Conservation (phyloP, 2,329 filamentous ascomycete species). For the Fusarium ramigenum region DNA sequence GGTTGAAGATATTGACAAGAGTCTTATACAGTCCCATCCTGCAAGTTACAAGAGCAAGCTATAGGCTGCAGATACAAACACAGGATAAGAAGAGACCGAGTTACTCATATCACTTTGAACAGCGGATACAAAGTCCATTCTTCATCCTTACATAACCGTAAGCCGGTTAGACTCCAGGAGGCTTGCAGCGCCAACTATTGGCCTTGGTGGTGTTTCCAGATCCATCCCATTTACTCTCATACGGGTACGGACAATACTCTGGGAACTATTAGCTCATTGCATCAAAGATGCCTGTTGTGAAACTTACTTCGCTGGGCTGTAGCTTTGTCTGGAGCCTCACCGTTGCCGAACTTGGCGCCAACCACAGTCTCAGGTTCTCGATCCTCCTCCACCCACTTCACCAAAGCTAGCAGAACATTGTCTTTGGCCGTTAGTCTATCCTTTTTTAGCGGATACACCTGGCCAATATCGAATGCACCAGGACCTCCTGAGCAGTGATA, state of each 20-base stretch:
- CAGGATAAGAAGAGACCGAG: accelerated
- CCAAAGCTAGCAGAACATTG: neutral
- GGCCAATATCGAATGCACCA: neutral
- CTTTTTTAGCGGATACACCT: neutral
- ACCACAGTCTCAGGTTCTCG: neutral
- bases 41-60: neutral
- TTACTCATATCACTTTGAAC: too few species aligned
- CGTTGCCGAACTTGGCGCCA: neutral
- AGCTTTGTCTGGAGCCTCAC: neutral
- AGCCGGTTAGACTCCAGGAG: neutral
- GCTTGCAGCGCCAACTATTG: neutral
- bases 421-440: neutral
- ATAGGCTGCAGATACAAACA: neutral
- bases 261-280: neutral
- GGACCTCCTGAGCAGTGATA: slow-evolving; percentile 2
- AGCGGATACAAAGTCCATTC: too few species aligned
- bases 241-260: slow-evolving; percentile 13
- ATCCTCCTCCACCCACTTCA: neutral
- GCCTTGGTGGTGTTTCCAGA: neutral
- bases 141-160: too few species aligned
- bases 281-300: accelerated
- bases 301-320: neutral
- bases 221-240: slow-evolving; percentile 7
- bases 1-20: slow-evolving; percentile 2
- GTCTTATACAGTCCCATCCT: neutral